Conservation (phyloP, 1,284 basidiomycete genomes). For the Macrocystidia cucumis region DNA sequence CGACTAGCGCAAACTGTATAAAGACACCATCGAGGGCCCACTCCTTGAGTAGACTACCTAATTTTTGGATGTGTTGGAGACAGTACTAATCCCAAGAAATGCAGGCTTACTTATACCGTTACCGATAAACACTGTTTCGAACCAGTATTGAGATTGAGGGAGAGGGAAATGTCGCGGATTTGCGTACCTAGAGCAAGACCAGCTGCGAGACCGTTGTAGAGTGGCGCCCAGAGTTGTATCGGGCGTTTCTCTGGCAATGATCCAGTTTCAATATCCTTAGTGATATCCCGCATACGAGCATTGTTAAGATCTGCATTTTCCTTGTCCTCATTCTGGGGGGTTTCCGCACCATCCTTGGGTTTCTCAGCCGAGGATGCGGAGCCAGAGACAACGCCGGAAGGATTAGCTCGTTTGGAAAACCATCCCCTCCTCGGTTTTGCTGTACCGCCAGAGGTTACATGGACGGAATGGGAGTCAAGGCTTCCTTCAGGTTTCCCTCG, state of each 20-base stretch:
- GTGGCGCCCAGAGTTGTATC: conserved; percentile 53
- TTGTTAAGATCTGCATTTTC: too few relatives aligned
- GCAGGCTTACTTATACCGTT: conserved; percentile 39
- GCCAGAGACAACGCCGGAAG: too few relatives aligned
- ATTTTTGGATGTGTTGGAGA: conserved; percentile 17
- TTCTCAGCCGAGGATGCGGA: too few relatives aligned
- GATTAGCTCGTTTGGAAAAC: too few relatives aligned
- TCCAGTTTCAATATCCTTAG: too few relatives aligned
- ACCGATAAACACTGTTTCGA: conserved; percentile 30
- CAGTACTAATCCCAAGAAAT: neutral
- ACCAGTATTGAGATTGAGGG: neutral
- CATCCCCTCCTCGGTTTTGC: too few relatives aligned
- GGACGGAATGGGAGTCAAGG: too few relatives aligned
- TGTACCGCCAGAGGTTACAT: too few relatives aligned
- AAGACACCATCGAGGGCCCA: conserved; percentile 57
- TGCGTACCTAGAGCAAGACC: conserved; percentile 50
- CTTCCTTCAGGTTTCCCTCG: too few relatives aligned
- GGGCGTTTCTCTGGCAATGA: conserved; percentile 20
- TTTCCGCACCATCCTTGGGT: too few relatives aligned
- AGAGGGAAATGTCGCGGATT: neutral
- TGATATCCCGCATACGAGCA: too few relatives aligned
- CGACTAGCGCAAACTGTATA: conserved; percentile 55
- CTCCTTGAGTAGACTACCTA: conserved; percentile 54
- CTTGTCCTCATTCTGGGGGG: too few relatives aligned
- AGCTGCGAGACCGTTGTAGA: conserved; percentile 72